A percentile compares a stretch with the other conserved stretches of the same genome.
phyloP scores from a whole-genome alignment of 2,329 filamentous ascomycete species.

The Nothomitra cinnamomea region DNA sequence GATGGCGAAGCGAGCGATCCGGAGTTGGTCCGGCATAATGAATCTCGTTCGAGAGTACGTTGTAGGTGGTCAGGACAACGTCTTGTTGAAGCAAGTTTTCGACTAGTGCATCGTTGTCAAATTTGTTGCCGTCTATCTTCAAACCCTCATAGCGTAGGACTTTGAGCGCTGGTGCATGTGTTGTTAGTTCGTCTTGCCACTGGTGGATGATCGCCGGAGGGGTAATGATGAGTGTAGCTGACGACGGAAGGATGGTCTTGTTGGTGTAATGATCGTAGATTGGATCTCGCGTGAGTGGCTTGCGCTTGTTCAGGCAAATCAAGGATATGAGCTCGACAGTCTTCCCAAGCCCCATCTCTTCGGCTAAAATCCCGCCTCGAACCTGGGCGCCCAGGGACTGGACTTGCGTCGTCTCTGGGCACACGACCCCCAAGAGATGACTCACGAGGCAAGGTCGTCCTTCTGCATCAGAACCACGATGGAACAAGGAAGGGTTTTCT shows the following conservation, averaged over 20 bases:
- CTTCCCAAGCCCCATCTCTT: slow-evolving; percentile 34
- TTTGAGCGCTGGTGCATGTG: slow-evolving; percentile 37
- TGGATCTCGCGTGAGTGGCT: slow-evolving; percentile 12
- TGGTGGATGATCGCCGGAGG: slow-evolving; percentile 44
- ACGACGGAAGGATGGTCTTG: slow-evolving; percentile 20
- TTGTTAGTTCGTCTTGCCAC: slow-evolving; percentile 42
- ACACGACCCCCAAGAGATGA: slow-evolving; percentile 24
- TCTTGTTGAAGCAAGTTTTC: slow-evolving; percentile 26
- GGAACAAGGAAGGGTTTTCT: slow-evolving; percentile 23
- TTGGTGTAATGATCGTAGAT: background rate
- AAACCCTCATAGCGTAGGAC: slow-evolving; percentile 41
- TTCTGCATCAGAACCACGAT: slow-evolving; percentile 20
- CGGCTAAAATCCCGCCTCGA: slow-evolving; percentile 29
- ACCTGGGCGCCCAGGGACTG: slow-evolving; percentile 16
- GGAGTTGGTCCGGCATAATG: slow-evolving; percentile 58
- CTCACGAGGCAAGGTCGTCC: slow-evolving; percentile 24
- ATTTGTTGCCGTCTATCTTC: slow-evolving; percentile 18
- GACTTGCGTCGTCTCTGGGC: slow-evolving; percentile 20
- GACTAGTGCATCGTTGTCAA: slow-evolving; percentile 25
- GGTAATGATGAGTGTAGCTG: slow-evolving; percentile 45
- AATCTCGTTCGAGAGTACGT: slow-evolving; percentile 61
- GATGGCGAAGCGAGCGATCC: slow-evolving; percentile 47
- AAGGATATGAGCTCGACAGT: slow-evolving; percentile 31
- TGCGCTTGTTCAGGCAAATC: slow-evolving; percentile 20
- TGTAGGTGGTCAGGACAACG: slow-evolving; percentile 44